Conservation (phyloP, 352 stramenopile species). For the Phytophthora idaei region DNA sequence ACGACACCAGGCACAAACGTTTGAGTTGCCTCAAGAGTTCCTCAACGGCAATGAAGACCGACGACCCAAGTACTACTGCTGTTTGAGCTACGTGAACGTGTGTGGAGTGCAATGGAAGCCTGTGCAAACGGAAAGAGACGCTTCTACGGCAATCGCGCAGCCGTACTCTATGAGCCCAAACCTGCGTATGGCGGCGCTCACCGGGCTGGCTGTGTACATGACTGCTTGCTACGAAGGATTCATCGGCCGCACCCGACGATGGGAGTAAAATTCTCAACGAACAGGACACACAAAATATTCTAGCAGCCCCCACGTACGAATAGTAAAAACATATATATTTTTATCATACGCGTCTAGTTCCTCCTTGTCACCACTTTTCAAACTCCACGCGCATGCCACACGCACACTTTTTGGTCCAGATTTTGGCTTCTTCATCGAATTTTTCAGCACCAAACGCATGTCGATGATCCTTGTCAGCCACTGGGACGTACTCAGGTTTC, state of each 20-base stretch:
- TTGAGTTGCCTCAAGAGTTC: conserved; percentile 62
- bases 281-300: conserved; percentile 11
- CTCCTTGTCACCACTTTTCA: conserved; percentile 64
- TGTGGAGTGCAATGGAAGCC: conserved; percentile 50
- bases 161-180: conserved; percentile 38
- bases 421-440: conserved; percentile 42
- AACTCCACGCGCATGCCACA: conserved; percentile 75
- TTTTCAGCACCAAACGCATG: conserved; percentile 54
- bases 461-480: conserved; percentile 60
- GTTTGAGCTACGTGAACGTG: conserved; percentile 78
- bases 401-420: conserved; percentile 58
- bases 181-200: conserved; percentile 48
- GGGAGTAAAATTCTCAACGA: conserved; percentile 29
- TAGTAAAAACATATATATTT: conserved; percentile 18
- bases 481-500: conserved; percentile 37
- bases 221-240: conserved; percentile 65
- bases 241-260: conserved; percentile 52
- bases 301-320: conserved; percentile 18
- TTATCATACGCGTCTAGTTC: conserved; percentile 31
- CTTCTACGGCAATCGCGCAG: conserved; percentile 8
- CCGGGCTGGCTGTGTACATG: conserved; percentile 64
- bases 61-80: conserved; percentile 80
- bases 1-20: conserved; percentile 76
- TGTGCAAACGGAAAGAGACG: conserved; percentile 1
- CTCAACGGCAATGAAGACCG: conserved; percentile 47